These are phyloP conservation scores for Trichoderma lentiforme DNA, from an alignment of 2,329 filamentous ascomycete genomes.

Conservation along the genomic window DNA sequence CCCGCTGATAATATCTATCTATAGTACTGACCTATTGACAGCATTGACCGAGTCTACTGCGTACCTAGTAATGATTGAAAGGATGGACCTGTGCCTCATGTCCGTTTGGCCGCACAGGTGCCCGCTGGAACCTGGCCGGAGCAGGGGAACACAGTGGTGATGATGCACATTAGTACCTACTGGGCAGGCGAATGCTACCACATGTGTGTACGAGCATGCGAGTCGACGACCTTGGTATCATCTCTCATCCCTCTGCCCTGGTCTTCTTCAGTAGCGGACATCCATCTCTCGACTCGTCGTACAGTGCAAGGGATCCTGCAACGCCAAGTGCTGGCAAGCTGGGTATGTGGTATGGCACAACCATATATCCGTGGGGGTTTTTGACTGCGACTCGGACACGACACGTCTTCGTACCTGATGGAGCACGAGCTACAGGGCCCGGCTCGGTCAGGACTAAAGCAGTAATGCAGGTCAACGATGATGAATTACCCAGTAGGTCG, in stretches of 20 bases:
- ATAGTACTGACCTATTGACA: background rate
- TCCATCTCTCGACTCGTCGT: background rate
- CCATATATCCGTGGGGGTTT: background rate
- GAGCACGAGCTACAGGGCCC: background rate
- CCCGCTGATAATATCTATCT: background rate
- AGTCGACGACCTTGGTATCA: background rate
- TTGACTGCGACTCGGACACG: background rate
- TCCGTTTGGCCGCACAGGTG: background rate
- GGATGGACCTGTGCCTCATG: background rate
- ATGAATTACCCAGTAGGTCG: slow-evolving; percentile 2
- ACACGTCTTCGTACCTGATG: background rate
- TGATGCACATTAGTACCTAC: background rate
- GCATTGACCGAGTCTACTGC: background rate
- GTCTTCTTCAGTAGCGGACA: background rate
- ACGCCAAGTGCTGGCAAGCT: background rate
- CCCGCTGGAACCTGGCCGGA: background rate
- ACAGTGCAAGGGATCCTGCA: background rate
- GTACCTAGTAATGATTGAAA: background rate
- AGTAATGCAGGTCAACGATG: slow-evolving; percentile 12
- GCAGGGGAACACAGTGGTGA: background rate
- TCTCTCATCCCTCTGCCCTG: background rate
- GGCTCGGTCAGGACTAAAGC: slow-evolving; percentile 3
- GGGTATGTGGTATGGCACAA: background rate
- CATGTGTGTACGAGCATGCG: background rate
- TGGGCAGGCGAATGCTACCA: slow-evolving; percentile 5